Evolutionary conservation across 75 land plant genomes (phyloP), one percentile per base, ranked within the genome.

Genomic region (Sequoia sempervirens): DNA sequence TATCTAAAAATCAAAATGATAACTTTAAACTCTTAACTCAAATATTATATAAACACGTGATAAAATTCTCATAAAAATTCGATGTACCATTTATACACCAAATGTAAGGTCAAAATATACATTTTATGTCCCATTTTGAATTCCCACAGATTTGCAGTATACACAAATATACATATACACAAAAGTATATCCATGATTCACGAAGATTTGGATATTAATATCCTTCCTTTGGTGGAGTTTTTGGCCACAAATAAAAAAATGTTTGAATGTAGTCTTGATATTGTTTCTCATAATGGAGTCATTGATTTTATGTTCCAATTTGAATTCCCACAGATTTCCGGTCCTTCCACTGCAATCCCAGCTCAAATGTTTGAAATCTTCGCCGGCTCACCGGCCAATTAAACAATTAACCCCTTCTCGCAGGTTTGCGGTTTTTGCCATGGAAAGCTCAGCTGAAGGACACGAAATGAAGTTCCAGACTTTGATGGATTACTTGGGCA

Each of bases 401-500:
- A 28, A 70, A 32, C 73, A 70, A 32, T 32, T 70, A 28, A 69
- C 3, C 34, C 34, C 36, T 36, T 69, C 73, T 8, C 73, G 2
- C 5, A 13, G 13, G 14, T 15, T 32, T 12, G 14, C 4, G 14
- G 73, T 32, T 32, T 11, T 3, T 32, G 36, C 73, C 30, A 70
- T 70, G 73, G 73, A 70, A 32, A 32, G 73, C 73, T 70, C 73
- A 32, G 14, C 73, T 10, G 73, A 8, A 9, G 36, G 36, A 11
- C 36, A 4, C 5, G 80, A 54, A 12, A 85, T 47, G 41, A 88
- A 81, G 54, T 78, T 84, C 50, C 86, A n/a, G 84, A 94, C 97
- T 0, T 80, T 94, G 83, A 89, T 85, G 83, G 95, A 91, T 75
- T 96, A 83, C 78, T 43, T 92, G 80, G 97, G 95, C 6, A 91